Evolutionary conservation across 139 green algal genomes (phyloP), one percentile per base, ranked within the genome.

Genomic region (Haematococcus lacustris): DNA sequence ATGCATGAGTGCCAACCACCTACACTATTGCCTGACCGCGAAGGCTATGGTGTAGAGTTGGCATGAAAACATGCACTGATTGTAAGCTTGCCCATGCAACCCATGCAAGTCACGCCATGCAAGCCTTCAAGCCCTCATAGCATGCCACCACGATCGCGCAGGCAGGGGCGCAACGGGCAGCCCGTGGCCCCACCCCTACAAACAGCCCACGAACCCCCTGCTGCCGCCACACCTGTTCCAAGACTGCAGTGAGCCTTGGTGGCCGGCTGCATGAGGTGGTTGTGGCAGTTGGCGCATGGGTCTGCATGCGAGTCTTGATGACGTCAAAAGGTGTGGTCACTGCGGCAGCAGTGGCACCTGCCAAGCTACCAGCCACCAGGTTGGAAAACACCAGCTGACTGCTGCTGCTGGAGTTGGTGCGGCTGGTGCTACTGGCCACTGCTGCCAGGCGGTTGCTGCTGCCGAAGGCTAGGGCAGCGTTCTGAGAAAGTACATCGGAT

Each of bases 311-410:
- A 37, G 95, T 98, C 80, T 99, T 99, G 1, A 96, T 81, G 26
- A 99, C 95, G 67, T 99, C 95, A 73, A 98, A 89, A 0, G 95
- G 95, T 7, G 91, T 98, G 13, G 95, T 98, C 30, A 91, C 69
- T 0, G 83, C 85, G 1, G 91, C 92, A 3, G 95, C 89, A 17
- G 92, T 25, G 1, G 75, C 84, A 2, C 95, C 95, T 1, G 91
- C 73, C 1, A 76, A 6, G 38, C 75, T 79, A 37, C 84, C 84
- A 47, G 84, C 80, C 6, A 80, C 69, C n/a, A 90, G 73, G 80
- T 93, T 93, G 4, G 78, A 80, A 0, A 65, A 59, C 25, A 91
- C 50, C 35, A 93, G 79, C 70, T 88, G 75, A 3, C 47, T n/a
- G 26, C 41, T 64, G n/a, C 63, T 51, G 51, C n/a, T 39, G 38